A percentile compares a stretch with the other conserved stretches of the same genome.
These are phyloP conservation scores for Didymella exigua DNA, from an alignment of 2,329 filamentous ascomycete genomes.

Conservation along the genomic window DNA sequence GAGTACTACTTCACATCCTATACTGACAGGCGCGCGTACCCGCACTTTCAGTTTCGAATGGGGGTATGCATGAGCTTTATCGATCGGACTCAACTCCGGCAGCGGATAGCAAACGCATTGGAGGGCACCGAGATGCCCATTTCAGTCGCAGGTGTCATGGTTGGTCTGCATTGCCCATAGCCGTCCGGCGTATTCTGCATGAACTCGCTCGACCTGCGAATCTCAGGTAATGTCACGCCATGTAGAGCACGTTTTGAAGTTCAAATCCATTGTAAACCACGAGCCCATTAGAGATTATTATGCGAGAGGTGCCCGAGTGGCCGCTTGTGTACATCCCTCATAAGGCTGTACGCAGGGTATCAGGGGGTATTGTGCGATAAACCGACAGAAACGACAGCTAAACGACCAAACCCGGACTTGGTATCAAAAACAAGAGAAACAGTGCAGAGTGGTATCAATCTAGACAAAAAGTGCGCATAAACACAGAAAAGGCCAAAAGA, in stretches of 20 bases:
- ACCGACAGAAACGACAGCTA: slow-evolving; percentile 39
- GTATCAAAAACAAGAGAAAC: slow-evolving; percentile 49
- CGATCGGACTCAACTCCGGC: neutral
- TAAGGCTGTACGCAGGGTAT: slow-evolving; percentile 51
- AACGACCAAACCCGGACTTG: slow-evolving; percentile 38
- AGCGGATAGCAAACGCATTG: neutral
- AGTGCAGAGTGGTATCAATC: slow-evolving; percentile 52
- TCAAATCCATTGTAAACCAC: slow-evolving; percentile 22
- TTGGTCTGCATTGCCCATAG: neutral
- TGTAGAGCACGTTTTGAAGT: neutral
- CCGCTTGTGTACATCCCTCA: slow-evolving; percentile 49
- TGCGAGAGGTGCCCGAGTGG: slow-evolving; percentile 47
- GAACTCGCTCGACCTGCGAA: neutral
- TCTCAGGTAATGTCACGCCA: neutral
- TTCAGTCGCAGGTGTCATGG: neutral
- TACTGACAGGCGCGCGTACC: neutral
- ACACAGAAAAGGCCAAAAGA: slow-evolving; percentile 39
- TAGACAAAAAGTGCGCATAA: slow-evolving; percentile 48
- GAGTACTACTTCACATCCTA: neutral
- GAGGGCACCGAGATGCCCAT: neutral
- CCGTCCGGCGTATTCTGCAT: neutral
- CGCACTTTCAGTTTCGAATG: neutral
- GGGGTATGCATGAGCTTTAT: neutral
- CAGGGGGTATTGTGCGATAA: slow-evolving; percentile 50
- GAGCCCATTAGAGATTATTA: slow-evolving; percentile 50